Percentiles rank a stretch among this genome's conserved stretches.
Evolutionary conservation across 2,329 filamentous ascomycete species (phyloP).

Genomic region (Hypoxylon sp.): DNA sequence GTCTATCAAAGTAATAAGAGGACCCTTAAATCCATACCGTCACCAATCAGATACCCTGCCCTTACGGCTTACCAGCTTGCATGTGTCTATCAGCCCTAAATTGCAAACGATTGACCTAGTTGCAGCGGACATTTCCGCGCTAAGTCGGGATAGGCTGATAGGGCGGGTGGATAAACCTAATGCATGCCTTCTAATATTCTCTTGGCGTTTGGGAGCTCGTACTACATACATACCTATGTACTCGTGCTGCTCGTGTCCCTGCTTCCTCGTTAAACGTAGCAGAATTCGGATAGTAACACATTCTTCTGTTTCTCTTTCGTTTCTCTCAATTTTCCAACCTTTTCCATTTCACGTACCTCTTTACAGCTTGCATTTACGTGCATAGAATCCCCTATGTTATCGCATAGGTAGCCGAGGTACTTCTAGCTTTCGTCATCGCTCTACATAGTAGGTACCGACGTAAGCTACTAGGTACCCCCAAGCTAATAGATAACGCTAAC

Average conservation of each 20-base stretch:
- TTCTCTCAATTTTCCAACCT: not conserved
- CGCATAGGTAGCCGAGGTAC: not conserved
- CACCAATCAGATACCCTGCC: not conserved
- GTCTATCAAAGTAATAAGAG: not conserved
- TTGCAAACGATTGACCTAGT: not conserved
- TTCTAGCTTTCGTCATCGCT: not conserved
- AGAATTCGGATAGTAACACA: not conserved
- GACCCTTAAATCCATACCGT: not conserved
- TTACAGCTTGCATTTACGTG: not conserved
- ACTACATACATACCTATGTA: no score
- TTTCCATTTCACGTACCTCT: not conserved
- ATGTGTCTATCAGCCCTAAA: slow-evolving; percentile 9
- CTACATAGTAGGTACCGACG: not conserved
- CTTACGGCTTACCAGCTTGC: not conserved
- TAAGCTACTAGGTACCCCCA: not conserved
- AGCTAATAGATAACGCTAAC: slow-evolving; percentile 4
- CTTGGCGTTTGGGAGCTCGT: not conserved
- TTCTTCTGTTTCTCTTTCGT: not conserved
- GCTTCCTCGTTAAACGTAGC: slow-evolving; percentile 1
- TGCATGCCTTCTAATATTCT: not conserved
- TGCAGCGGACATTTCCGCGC: slow-evolving; percentile 1
- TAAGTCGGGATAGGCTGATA: not conserved
- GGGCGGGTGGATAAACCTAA: not conserved
- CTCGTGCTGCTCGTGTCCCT: no score
- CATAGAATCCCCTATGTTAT: not conserved